A percentile compares a stretch with the other conserved stretches of the same genome.
These are phyloP conservation scores for Furcasterigmium sp. DNA, from an alignment of 2,329 filamentous ascomycete genomes.

Conservation along the genomic window DNA sequence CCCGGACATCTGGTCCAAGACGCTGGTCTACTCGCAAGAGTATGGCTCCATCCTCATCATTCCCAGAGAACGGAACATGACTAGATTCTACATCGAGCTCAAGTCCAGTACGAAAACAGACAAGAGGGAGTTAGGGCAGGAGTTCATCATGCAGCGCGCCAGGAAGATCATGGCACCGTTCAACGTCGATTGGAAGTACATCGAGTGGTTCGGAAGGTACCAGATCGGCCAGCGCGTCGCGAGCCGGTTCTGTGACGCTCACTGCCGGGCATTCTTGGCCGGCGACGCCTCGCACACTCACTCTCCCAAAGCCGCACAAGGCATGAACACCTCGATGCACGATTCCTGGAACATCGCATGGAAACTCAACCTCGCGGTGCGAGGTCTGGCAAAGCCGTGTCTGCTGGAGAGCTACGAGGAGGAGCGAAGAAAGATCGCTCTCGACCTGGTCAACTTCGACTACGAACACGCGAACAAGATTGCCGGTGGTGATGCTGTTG, in stretches of 20 bases:
- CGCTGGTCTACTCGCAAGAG: constrained; percentile 61
- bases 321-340: constrained; percentile 57
- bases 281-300: constrained; percentile 70
- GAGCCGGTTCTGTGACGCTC: constrained; percentile 59
- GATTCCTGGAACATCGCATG: constrained; percentile 58
- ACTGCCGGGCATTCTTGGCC: constrained; percentile 60
- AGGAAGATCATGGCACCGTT: constrained; percentile 56
- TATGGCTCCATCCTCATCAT: constrained; percentile 69
- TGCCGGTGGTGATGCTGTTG: constrained; percentile 56
- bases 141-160: constrained; percentile 66
- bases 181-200: constrained; percentile 50
- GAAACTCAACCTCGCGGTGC: constrained; percentile 46
- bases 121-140: constrained; percentile 43
- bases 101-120: constrained; percentile 39
- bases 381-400: constrained; percentile 47
- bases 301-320: constrained; percentile 67
- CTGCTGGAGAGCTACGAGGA: constrained; percentile 57
- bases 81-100: constrained; percentile 56
- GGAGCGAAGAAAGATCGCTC: constrained; percentile 57
- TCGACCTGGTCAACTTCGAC: constrained; percentile 56
- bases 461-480: constrained; percentile 53
- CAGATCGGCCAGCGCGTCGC: constrained; percentile 68
- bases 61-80: constrained; percentile 68
- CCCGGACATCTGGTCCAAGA: constrained; percentile 71
- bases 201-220: constrained; percentile 70